Conservation (phyloP, 116 monocot species). For the Trichopus zeylanicus region DNA sequence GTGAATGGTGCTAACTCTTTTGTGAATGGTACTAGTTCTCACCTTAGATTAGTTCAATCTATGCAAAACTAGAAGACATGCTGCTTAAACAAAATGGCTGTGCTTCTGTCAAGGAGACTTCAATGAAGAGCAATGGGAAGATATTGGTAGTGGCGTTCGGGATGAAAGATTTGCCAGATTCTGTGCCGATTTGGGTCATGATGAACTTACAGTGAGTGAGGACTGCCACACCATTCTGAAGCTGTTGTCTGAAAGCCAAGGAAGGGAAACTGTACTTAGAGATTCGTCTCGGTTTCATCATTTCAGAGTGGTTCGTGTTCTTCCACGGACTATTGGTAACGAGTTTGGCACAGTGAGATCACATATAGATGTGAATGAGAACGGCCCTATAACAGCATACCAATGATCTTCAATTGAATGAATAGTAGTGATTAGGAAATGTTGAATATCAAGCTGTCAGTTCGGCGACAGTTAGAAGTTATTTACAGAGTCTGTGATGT, state of each 20-base stretch:
- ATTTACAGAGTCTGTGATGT: no score
- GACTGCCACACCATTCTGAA: slow-evolving; percentile 32
- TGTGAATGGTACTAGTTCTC: no score
- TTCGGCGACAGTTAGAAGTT: no score
- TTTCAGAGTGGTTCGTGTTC: slow-evolving; percentile 31
- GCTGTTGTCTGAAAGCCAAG: slow-evolving; percentile 32
- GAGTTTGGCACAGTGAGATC: no score
- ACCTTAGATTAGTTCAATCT: slow-evolving; percentile 9
- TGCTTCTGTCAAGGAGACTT: slow-evolving; percentile 12
- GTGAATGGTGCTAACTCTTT: background rate
- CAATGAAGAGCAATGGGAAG: slow-evolving; percentile 29
- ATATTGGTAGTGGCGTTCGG: slow-evolving; percentile 32
- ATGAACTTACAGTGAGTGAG: slow-evolving; percentile 21
- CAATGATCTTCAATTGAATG: no score
- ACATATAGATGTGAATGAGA: no score
- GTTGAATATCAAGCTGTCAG: no score
- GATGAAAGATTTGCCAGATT: slow-evolving; percentile 17
- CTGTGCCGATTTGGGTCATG: slow-evolving; percentile 21
- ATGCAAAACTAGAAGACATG: slow-evolving; percentile 11
- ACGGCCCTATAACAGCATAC: no score
- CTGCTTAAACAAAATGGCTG: slow-evolving; percentile 15
- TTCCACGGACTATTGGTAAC: no score
- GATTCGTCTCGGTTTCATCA: slow-evolving; percentile 39
- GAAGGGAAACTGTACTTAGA: slow-evolving; percentile 36
- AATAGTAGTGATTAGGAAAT: no score